Percentiles rank a stretch among this genome's conserved stretches.
phyloP scores from a whole-genome alignment of 495 filamentous ascomycete species.

The Trichocladium antarcticum region DNA sequence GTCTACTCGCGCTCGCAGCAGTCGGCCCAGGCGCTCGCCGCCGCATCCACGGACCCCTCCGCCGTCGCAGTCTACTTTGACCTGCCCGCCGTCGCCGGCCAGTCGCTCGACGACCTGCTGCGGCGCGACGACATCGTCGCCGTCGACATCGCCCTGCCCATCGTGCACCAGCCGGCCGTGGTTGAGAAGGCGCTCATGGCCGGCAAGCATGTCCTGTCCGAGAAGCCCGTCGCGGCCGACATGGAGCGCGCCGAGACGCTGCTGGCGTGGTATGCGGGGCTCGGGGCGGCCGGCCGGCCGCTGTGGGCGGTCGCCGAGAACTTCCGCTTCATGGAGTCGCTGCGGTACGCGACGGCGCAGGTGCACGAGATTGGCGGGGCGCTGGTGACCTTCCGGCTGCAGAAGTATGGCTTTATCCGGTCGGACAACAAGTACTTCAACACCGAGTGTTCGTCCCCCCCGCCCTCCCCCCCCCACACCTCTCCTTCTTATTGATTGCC shows the following conservation, averaged over 20 bases:
- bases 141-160: conserved; percentile 60
- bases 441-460: conserved; percentile 43
- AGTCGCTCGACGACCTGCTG: conserved; percentile 50
- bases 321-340: conserved; percentile 52
- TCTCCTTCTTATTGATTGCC: not conserved
- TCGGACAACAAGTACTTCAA: conserved; percentile 38
- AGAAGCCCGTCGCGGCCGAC: conserved; percentile 70
- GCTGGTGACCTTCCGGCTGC: conserved; percentile 52
- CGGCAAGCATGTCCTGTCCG: conserved; percentile 68
- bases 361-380: conserved; percentile 52
- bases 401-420: conserved; percentile 44
- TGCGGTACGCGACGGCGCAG: conserved; percentile 43
- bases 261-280: conserved; percentile 47
- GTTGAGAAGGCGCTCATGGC: conserved; percentile 49
- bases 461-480: not conserved
- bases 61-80: conserved; percentile 41
- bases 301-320: conserved; percentile 69
- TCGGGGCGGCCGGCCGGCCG: conserved; percentile 28
- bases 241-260: conserved; percentile 47
- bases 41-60: conserved; percentile 18
- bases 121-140: conserved; percentile 52
- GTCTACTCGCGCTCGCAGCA: conserved; percentile 51
- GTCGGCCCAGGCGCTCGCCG: conserved; percentile 27
- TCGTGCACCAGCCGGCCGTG: conserved; percentile 45
- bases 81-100: conserved; percentile 42